Evolutionary conservation across 371 early-diverging fungal species (phyloP).

Genomic region (Syncephalis plumigaleata): DNA sequence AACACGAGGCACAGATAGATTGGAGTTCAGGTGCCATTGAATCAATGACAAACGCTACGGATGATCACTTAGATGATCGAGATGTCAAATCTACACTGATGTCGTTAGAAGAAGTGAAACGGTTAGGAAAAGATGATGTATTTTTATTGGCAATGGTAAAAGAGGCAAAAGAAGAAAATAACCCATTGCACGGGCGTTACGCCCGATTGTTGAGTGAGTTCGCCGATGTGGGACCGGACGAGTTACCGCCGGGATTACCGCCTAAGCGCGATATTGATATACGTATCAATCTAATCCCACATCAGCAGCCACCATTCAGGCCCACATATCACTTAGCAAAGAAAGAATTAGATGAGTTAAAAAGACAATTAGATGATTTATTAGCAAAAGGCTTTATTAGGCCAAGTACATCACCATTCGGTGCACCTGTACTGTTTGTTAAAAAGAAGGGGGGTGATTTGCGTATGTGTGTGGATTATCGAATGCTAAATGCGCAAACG

Average conservation of each 20-base stretch:
- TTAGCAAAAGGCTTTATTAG: conserved; percentile 8
- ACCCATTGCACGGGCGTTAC: too few species aligned
- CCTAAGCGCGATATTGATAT: conserved; percentile 5
- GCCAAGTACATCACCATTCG: conserved; percentile 9
- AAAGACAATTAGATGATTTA: conserved; percentile 12
- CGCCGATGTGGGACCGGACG: conserved; percentile 1
- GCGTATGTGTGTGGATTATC: conserved; percentile 8
- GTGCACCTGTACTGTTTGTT: conserved; percentile 34
- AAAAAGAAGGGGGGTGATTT: conserved; percentile 11
- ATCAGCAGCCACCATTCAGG: conserved; percentile 6
- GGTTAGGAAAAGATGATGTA: too few species aligned
- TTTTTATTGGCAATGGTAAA: too few species aligned
- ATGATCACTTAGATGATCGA: too few species aligned
- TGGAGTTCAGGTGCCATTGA: too few species aligned
- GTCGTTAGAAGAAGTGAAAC: too few species aligned
- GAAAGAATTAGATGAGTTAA: conserved; percentile 13
- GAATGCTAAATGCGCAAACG: conserved; percentile 6
- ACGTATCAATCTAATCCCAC: conserved; percentile 9
- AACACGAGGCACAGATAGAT: too few species aligned
- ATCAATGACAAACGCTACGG: too few species aligned
- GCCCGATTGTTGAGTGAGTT: not conserved
- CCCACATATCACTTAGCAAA: conserved; percentile 12
- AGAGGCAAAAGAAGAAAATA: too few species aligned
- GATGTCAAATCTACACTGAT: too few species aligned
- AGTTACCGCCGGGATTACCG: conserved; percentile 1